Conservation (phyloP, 2,329 filamentous ascomycete species). For the Alternaria ethzedia region DNA sequence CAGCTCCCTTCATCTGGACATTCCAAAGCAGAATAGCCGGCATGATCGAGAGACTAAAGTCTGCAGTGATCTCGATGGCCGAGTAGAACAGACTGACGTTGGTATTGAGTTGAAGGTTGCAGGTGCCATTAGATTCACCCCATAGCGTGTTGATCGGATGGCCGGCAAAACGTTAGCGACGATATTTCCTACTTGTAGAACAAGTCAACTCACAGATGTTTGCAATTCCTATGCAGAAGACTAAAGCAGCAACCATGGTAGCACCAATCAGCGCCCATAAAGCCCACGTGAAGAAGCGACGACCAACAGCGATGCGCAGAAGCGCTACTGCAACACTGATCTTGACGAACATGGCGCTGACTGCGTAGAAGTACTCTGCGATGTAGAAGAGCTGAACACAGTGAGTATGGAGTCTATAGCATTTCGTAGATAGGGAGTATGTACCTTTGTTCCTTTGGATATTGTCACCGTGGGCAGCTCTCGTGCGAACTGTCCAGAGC, state of each 20-base stretch:
- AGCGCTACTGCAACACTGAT: conserved; percentile 29
- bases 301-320: conserved; percentile 21
- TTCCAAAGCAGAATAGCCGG: conserved; percentile 30
- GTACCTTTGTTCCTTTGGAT: conserved; percentile 23
- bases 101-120: conserved; percentile 27
- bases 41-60: conserved; percentile 27
- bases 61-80: conserved; percentile 26
- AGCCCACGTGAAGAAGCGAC: conserved; percentile 14
- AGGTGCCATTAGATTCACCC: conserved; percentile 27
- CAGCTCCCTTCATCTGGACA: conserved; percentile 41
- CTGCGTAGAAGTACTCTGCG: conserved; percentile 30
- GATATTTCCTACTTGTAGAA: too few relatives aligned
- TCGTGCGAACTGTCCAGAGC: conserved; percentile 21
- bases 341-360: conserved; percentile 27
- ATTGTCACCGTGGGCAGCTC: conserved; percentile 16
- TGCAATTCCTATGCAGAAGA: conserved; percentile 27
- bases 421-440: background rate
- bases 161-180: conserved; percentile 4
- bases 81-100: conserved; percentile 30
- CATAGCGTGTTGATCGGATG: conserved; percentile 28
- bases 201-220: conserved; percentile 21
- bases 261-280: conserved; percentile 21
- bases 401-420: background rate
- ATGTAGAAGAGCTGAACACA: conserved; percentile 21
- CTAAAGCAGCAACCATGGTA: conserved; percentile 20